Evolutionary conservation across 768 basidiomycete species (phyloP).

Genomic region (Psilocybe cubensis): DNA sequence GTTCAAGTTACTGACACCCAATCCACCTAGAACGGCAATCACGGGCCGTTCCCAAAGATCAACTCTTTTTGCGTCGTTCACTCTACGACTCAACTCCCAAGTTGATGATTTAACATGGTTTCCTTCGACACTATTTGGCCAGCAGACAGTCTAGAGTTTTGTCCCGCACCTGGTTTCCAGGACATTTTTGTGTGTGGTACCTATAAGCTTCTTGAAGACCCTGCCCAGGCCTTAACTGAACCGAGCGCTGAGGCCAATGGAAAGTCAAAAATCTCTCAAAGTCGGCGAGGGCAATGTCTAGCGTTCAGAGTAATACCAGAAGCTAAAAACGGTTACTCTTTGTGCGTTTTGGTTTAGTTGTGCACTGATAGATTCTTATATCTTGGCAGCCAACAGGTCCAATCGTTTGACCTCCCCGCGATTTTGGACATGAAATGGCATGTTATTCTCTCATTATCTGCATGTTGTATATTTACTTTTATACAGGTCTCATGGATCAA

Average conservation of each 20-base stretch:
- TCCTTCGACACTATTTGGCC: conserved; percentile 73
- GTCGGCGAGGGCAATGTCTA: conserved; percentile 72
- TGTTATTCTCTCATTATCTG: background rate
- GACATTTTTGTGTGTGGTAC: conserved; percentile 88
- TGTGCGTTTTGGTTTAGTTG: conserved; percentile 34
- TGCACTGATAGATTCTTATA: background rate
- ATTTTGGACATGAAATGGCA: conserved; percentile 97
- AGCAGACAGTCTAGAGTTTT: conserved; percentile 92
- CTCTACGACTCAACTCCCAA: background rate
- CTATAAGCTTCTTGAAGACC: conserved; percentile 70
- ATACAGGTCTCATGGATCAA: conserved; percentile 61
- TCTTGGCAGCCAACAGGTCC: conserved; percentile 53
- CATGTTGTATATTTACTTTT: background rate
- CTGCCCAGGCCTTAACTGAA: conserved; percentile 8
- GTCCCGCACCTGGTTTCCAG: conserved; percentile 62
- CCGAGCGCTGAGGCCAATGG: conserved; percentile 12
- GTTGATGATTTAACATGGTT: conserved; percentile 7
- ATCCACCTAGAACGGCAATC: background rate
- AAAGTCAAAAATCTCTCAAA: conserved; percentile 11
- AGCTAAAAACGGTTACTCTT: conserved; percentile 24
- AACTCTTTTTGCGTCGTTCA: background rate
- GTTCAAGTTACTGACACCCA: background rate
- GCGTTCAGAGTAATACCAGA: conserved; percentile 53
- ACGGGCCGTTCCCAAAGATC: conserved; percentile 6
- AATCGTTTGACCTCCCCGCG: conserved; percentile 76